phyloP scores from a whole-genome alignment of 2,329 filamentous ascomycete genomes.

The Claviceps sp. region DNA sequence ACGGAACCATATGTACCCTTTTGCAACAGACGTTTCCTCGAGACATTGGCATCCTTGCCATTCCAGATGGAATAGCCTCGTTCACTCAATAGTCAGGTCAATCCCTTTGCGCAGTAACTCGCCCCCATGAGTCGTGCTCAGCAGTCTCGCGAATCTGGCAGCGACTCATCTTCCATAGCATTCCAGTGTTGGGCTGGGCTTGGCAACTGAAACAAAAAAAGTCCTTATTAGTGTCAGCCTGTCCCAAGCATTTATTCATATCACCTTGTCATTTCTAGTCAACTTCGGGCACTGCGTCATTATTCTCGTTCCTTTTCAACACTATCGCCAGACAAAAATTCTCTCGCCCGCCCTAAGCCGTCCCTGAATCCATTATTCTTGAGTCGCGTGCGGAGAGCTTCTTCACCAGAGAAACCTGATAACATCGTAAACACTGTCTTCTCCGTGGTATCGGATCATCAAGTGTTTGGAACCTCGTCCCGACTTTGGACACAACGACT shows the following conservation, averaged over 20 bases:
- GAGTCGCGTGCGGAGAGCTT: background rate
- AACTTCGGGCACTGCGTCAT: background rate
- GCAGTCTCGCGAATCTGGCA: background rate
- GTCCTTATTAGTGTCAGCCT: background rate
- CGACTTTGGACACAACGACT: too few relatives aligned
- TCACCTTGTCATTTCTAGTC: background rate
- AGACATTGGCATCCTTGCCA: slow-evolving; percentile 2
- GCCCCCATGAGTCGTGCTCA: too few relatives aligned
- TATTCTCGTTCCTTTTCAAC: background rate
- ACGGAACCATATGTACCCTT: background rate
- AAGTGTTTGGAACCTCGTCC: too few relatives aligned
- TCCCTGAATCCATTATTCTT: background rate
- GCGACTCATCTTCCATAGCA: background rate
- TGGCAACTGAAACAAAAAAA: background rate
- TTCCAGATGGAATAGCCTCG: background rate
- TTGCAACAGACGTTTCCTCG: background rate
- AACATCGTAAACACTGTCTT: background rate
- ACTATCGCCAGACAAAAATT: too few relatives aligned
- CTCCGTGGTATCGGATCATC: background rate
- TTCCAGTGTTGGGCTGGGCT: slow-evolving; percentile 3
- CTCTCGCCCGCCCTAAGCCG: background rate
- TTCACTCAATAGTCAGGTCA: background rate
- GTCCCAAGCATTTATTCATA: background rate
- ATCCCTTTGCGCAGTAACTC: background rate
- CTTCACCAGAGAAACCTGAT: background rate